Base-by-base conservation (phyloP, 805 yeast genomes). In the Candida insectorum region DNA sequence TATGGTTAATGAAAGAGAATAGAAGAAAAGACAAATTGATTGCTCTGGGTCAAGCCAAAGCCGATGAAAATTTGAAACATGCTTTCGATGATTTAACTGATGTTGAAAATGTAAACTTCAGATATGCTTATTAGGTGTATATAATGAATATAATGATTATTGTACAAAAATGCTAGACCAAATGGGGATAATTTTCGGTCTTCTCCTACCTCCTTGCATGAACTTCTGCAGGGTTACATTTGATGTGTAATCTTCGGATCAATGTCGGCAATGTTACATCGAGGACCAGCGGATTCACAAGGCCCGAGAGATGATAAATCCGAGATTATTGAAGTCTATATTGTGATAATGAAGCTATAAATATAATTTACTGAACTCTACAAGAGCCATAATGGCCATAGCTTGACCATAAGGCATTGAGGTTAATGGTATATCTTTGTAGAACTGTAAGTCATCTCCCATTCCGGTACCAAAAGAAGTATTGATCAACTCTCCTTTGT, bases 1-100 rank as follows among this genome's bases (percentile, higher is more conserved):
- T 65, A 33, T 63, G 67, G 36, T 52, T 68, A 18, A 51, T 64
- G 30, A 60, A 54, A 45, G 84, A 79, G 49, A 82, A 82, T 51
- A 54, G 50, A 16, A 58, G 53, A 36, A 71, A 81, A 48, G 82
- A 75, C 34, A 62, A 58, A 24, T 32, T 39, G 33, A 39, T 37
- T 27, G 66, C 61, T 18, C 36, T 26, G 2, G 34, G 36, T 5
- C 35, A 18, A 18, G 40, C 34, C 10, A n/a, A 14, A 4, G 31
- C 23, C 6, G 40, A 36, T 13, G 26, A 28, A 11, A 49, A 51
- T 27, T 55, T 55, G 28, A 65, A 62, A 45, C 68, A 64, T 41
- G 67, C 72, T 43, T 73, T 75, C 50, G 56, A 65, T 47, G 86
- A 79, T 54, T 47, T 71, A 47, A 78, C 85, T 1, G 85, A 80